Base-by-base conservation (phyloP, 208 protist genomes). In the Trypanosoma mega region DNA sequence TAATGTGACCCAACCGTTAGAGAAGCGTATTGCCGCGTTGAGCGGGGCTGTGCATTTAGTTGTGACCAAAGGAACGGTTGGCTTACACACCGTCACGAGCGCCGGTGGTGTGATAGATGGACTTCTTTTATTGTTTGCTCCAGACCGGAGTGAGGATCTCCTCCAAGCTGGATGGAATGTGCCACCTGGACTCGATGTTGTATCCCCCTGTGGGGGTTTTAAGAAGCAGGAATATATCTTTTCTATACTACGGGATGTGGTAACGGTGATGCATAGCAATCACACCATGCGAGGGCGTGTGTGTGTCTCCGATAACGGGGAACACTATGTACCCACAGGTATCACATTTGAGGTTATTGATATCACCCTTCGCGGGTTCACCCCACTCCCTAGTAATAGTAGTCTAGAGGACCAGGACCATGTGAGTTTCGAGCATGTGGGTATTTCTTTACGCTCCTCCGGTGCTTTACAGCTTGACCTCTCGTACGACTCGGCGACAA, bases 261-360 rank as follows among this genome's bases (percentile, higher is more conserved):
- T 88, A 20, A 83, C 73, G 34, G 73, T 86, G 34, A 37, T 30
- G 26, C 79, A 90, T 66, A 37, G 34, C 20, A 49, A 29, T 46
- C 24, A 68, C 27, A 74, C 45, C 36, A 74, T 76, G 60, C 52
- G 82, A 0, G 85, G 85, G 30, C 75, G 78, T 47, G 71, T 92
- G 3, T 92, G 85, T 51, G 72, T 85, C 48, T 88, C 80, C 6
- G 63, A 76, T 29, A 76, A 92, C 49, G 85, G 85, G n/a, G 39
- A 51, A 14, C 27, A 73, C 24, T 92, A 92, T 59, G 54, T 76
- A 33, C 73, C 80, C 14, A 85, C 76, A 27, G 54, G 67, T 49
- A 71, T 92, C 30, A 92, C 85, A 12, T 92, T 80, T 71, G 80
- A 88, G 49, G 80, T 92, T 24, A 67, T 86, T n/a, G 69, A 73